Conservation (phyloP, 208 protist species). For the Crithidia acanthocephali region DNA sequence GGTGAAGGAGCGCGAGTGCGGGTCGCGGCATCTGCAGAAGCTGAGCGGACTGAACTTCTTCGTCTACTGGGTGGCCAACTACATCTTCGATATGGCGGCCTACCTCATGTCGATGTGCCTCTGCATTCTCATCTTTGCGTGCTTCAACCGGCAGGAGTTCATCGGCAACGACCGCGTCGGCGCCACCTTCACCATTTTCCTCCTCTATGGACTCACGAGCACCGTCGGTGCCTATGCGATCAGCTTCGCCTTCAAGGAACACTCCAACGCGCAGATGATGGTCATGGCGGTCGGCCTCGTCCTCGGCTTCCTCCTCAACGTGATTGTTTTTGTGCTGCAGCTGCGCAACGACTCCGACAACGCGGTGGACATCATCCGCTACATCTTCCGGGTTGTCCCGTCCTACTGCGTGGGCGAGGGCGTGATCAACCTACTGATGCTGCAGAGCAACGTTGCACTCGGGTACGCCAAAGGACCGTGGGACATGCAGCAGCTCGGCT, state of each 20-base stretch:
- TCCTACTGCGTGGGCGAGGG: slow-evolving; percentile 79
- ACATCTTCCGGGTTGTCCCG: slow-evolving; percentile 72
- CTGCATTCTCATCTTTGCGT: slow-evolving; percentile 62
- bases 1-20: slow-evolving; percentile 81
- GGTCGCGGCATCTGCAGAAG: slow-evolving; percentile 71
- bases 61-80: slow-evolving; percentile 84
- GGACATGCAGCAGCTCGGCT: slow-evolving; percentile 49
- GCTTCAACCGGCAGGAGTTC: slow-evolving; percentile 71
- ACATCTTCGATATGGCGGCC: slow-evolving; percentile 71
- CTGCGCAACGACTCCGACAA: slow-evolving; percentile 44
- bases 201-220: slow-evolving; percentile 63
- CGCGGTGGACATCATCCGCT: slow-evolving; percentile 41
- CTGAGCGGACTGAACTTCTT: slow-evolving; percentile 63
- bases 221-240: slow-evolving; percentile 61
- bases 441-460: slow-evolving; percentile 14
- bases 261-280: slow-evolving; percentile 70
- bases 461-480: slow-evolving; percentile 32
- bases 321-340: slow-evolving; percentile 60
- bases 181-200: slow-evolving; percentile 49
- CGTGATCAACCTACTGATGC: slow-evolving; percentile 66
- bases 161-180: slow-evolving; percentile 40
- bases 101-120: slow-evolving; percentile 66
- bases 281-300: slow-evolving; percentile 75
- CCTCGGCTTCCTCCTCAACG: slow-evolving; percentile 68
- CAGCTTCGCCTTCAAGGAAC: slow-evolving; percentile 64